Evolutionary conservation across 2,329 filamentous ascomycete genomes (phyloP).

Genomic region (Zymoseptoria tritici): DNA sequence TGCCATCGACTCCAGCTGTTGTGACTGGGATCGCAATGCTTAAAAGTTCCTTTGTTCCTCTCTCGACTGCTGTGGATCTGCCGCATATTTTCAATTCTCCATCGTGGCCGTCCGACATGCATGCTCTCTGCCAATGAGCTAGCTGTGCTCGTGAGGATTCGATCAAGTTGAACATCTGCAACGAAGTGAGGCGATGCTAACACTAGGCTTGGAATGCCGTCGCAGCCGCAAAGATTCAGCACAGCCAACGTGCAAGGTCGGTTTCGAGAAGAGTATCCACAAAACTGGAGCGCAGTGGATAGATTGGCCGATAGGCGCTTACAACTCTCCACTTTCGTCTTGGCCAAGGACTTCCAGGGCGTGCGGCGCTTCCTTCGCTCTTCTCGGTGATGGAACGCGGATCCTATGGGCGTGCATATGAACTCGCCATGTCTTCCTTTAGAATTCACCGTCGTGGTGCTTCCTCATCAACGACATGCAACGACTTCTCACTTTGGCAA

Average conservation of each 20-base stretch:
- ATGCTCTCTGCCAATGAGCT: no score
- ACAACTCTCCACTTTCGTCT: background rate
- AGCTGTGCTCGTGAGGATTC: no score
- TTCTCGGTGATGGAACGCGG: background rate
- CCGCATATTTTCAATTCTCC: no score
- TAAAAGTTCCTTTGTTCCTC: background rate
- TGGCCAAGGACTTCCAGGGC: background rate
- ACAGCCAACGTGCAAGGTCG: background rate
- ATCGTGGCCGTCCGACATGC: no score
- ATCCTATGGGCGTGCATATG: background rate
- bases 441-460: background rate
- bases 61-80: background rate
- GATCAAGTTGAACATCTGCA: no score
- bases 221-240: background rate
- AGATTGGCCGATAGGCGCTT: background rate
- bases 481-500: background rate
- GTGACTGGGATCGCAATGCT: background rate
- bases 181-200: no score
- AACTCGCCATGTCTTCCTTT: background rate
- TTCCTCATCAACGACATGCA: background rate
- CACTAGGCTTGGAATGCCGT: background rate
- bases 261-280: background rate
- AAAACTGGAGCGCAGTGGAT: background rate
- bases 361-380: background rate
- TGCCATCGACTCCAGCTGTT: background rate